Evolutionary conservation across 768 basidiomycete species (phyloP).

Genomic region (Lepiota venenata): DNA sequence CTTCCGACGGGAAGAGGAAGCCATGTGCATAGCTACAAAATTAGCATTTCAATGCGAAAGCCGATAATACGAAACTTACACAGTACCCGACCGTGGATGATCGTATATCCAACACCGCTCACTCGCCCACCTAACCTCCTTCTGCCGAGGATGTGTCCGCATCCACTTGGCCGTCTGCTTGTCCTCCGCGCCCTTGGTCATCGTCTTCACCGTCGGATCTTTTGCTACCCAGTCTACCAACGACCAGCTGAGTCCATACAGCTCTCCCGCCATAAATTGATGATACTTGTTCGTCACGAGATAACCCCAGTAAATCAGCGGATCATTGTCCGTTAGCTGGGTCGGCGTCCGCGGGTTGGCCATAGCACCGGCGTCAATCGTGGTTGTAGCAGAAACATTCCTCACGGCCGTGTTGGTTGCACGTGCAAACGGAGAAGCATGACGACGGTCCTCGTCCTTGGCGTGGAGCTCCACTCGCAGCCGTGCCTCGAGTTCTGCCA

Average conservation of each 20-base stretch:
- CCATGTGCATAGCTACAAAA: constrained; percentile 82
- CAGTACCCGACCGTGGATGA: constrained; percentile 91
- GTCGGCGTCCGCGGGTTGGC: constrained; percentile 8
- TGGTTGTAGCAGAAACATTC: not conserved
- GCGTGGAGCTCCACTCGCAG: constrained; percentile 72
- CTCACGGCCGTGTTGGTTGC: not conserved
- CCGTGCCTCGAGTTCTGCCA: constrained; percentile 91
- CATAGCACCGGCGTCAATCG: constrained; percentile 2
- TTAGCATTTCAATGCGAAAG: not conserved
- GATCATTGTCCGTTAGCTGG: constrained; percentile 41
- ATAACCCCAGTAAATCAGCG: constrained; percentile 85
- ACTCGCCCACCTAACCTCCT: constrained; percentile 82
- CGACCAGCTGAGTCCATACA: constrained; percentile 88
- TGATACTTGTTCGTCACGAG: constrained; percentile 87
- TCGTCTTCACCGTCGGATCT: constrained; percentile 60
- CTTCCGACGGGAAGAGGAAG: constrained; percentile 91
- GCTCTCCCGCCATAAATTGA: constrained; percentile 92
- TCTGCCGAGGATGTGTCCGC: constrained; percentile 73
- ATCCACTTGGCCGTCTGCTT: constrained; percentile 95
- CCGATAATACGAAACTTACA: constrained; percentile 48
- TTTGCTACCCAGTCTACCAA: constrained; percentile 86
- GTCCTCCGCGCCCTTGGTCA: constrained; percentile 85
- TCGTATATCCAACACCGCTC: constrained; percentile 99
- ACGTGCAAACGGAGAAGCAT: not conserved
- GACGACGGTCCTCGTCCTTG: constrained; percentile 22